Evolutionary conservation across 2,329 filamentous ascomycete genomes (phyloP), one percentile per base, ranked within the genome.

Genomic region (Microthyrium microscopicum): DNA sequence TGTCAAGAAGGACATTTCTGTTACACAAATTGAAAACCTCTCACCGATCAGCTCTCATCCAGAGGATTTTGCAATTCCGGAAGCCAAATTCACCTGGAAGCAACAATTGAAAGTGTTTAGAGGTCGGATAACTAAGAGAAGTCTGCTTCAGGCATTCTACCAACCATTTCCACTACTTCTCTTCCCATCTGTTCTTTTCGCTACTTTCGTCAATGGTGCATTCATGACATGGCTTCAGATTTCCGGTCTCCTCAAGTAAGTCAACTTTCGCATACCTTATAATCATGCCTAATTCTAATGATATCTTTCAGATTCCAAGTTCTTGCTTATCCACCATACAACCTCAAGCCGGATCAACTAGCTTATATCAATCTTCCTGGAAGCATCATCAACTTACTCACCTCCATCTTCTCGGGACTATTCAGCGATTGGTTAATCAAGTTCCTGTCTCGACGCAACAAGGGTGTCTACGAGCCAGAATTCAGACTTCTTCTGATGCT

Each of bases 291-390:
- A n/a, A n/a, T n/a, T n/a, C n/a, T n/a, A n/a, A n/a, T n/a, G n/a
- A n/a, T n/a, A n/a, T n/a, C n/a, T n/a, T n/a, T n/a, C n/a, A n/a
- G n/a, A n/a, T n/a, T n/a, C 5, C 53, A 62, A 41, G 44, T 52
- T 17, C 49, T 55, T 40, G 38, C 45, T 20, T 45, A 44, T 3
- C 36, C 44, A 4, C 51, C 52, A 1, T 58, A 53, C 40, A 64
- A 63, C 50, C 67, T 70, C 46, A 54, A 52, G 15, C 54, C 62
- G 5, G 56, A 57, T 7, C 47, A 64, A 38, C 61, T 60, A 1
- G 66, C 66, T 1, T 52, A 68, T 25, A 62, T 66, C 41, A 62
- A 59, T 21, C 50, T 69, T 19, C 63, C 63, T 1, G 61, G 64
- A 1, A 61, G 66, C 42, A 45, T 68, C 36, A 51, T 63, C 8